Conservation (phyloP, 495 filamentous ascomycete genomes). For the Daldinia grandis region DNA sequence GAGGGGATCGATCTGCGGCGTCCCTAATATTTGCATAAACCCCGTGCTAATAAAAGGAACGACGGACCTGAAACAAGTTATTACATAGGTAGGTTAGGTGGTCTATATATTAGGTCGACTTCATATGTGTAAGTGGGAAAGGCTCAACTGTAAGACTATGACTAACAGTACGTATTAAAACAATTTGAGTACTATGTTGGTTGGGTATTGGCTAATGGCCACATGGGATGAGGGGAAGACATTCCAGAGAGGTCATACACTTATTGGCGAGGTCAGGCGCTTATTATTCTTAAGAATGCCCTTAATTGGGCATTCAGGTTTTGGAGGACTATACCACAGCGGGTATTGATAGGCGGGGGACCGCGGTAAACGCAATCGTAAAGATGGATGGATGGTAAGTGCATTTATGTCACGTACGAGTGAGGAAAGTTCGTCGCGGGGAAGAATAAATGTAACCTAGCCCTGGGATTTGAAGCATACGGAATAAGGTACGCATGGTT, state of each 20-base stretch:
- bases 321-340: slow-evolving; percentile 13
- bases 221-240: neutral
- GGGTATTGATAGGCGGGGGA: slow-evolving; percentile 24
- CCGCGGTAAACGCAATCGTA: slow-evolving; percentile 38
- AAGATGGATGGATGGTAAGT: slow-evolving; percentile 1
- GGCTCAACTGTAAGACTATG: neutral
- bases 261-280: slow-evolving; percentile 32
- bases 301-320: slow-evolving; percentile 13
- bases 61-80: slow-evolving; percentile 22
- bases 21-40: slow-evolving; percentile 18
- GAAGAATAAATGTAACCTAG: slow-evolving; percentile 36
- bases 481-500: slow-evolving; percentile 2
- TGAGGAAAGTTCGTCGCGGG: slow-evolving; percentile 6
- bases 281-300: slow-evolving; percentile 34
- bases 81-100: no score
- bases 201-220: slow-evolving; percentile 9
- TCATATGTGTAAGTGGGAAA: neutral
- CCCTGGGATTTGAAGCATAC: slow-evolving; percentile 16
- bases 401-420: slow-evolving; percentile 16
- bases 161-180: slow-evolving; percentile 1
- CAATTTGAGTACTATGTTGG: slow-evolving; percentile 11
- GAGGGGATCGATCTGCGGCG: slow-evolving; percentile 22
- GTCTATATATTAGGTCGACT: slow-evolving; percentile 7
- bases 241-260: neutral
- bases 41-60: slow-evolving; percentile 3